Conservation (phyloP, 768 basidiomycete genomes). For the Infundibulicybe gibba region DNA sequence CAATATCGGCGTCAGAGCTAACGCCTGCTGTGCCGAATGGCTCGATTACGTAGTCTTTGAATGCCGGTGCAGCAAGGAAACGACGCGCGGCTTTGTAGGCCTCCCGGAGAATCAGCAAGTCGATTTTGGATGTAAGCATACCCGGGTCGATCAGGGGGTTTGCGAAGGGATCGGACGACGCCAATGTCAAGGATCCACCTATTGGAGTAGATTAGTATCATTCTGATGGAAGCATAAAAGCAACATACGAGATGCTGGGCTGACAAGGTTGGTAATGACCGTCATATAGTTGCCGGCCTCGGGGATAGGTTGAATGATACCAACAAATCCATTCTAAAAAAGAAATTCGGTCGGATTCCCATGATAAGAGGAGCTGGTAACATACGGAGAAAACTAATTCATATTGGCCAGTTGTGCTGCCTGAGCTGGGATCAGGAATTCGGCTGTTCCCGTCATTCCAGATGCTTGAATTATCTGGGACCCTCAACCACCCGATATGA, state of each 20-base stretch:
- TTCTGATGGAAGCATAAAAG: not conserved
- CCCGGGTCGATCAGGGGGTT: not conserved
- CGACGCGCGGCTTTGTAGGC: slow-evolving; percentile 10
- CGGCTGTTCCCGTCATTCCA: slow-evolving; percentile 12
- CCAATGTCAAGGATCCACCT: slow-evolving; percentile 35
- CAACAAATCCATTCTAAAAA: too few species aligned
- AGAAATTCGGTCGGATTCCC: too few species aligned
- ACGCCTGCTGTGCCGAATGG: not conserved
- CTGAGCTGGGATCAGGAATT: slow-evolving; percentile 29
- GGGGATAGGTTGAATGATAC: too few species aligned
- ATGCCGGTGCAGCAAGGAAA: slow-evolving; percentile 16
- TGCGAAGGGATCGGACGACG: not conserved
- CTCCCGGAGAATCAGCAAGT: slow-evolving; percentile 15
- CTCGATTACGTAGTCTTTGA: slow-evolving; percentile 9
- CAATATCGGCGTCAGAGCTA: too few species aligned
- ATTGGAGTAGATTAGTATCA: too few species aligned
- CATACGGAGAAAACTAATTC: slow-evolving; percentile 30
- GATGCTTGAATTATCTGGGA: slow-evolving; percentile 24
- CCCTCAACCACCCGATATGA: slow-evolving; percentile 20
- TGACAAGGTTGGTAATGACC: slow-evolving; percentile 7
- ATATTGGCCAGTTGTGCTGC: slow-evolving; percentile 28
- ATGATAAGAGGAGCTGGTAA: not conserved
- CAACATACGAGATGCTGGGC: not conserved
- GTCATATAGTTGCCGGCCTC: slow-evolving; percentile 11
- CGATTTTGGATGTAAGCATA: slow-evolving; percentile 8